Evolutionary conservation across 495 filamentous ascomycete genomes (phyloP), one percentile per base, ranked within the genome.

Genomic region (Baudoinia panamericana): DNA sequence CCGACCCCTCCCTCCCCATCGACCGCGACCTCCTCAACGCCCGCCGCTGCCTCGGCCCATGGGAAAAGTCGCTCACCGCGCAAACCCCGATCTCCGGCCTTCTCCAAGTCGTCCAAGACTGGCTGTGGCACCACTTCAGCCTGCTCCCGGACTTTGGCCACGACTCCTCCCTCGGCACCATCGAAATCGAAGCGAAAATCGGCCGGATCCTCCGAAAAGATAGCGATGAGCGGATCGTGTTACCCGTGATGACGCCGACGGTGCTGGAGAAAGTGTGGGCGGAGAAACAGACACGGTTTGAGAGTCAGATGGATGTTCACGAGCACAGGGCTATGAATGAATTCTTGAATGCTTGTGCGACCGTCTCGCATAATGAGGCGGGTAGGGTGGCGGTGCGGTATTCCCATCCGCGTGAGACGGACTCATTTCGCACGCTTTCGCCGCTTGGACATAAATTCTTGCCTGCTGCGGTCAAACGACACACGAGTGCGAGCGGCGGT

Each of bases 171-270:
- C 49, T 56, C 45, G 56, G 15, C 46, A 56, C 30, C 31, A 36
- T 55, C 5, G 87, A 95, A 59, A 80, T 95, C 40, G 87, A 95
- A 61, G 87, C 84, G 7, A 95, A 94, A 57, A 58, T 96, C 13
- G 88, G 88, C 35, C 76, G 71, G 29, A 59, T 94, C 12, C 71
- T 93, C 28, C 76, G 86, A 51, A 75, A 69, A 57, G 68, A 70
- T 43, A 76, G 72, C 1, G 69, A 75, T 36, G 67, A 78, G n/a
- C 70, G 85, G 25, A 60, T 88, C 26, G 56, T 57, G 2, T 54
- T 88, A 15, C 75, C 76, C 5, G 63, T 90, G 8, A 35, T 61
- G 22, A 72, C 78, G 0, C 80, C 88, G 52, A 75, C 69, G 31
- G 60, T 92, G 11, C 54, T 93, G 34, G 65, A 61, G 21, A 62